phyloP scores from a whole-genome alignment of 2,329 filamentous ascomycete genomes.

The Dichotomopilus funicola region DNA sequence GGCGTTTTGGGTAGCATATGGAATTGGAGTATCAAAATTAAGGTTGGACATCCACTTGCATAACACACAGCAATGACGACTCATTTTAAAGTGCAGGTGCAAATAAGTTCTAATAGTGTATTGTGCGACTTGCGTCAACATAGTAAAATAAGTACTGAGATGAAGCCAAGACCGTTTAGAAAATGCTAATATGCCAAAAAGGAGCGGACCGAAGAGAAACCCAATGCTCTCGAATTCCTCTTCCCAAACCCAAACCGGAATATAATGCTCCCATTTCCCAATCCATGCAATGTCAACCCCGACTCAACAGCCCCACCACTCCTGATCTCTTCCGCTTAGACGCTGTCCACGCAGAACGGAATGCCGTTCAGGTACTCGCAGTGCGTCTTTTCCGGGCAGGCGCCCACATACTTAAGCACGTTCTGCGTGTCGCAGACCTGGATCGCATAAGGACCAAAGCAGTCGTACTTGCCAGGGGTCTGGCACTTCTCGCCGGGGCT shows the following conservation, averaged over 20 bases:
- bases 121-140: background rate
- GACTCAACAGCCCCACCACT: too few species aligned
- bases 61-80: too few species aligned
- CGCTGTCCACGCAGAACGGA: constrained; percentile 21
- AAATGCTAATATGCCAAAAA: background rate
- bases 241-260: background rate
- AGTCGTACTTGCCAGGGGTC: constrained; percentile 23
- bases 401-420: constrained; percentile 18
- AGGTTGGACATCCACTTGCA: too few species aligned
- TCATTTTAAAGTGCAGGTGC: background rate
- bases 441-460: constrained; percentile 22
- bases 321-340: background rate
- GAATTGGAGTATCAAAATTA: too few species aligned
- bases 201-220: constrained; percentile 5
- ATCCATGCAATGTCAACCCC: too few species aligned
- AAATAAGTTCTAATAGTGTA: background rate
- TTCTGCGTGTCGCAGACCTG: constrained; percentile 24
- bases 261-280: background rate
- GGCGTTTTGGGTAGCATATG: background rate
- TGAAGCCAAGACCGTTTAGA: background rate
- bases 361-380: constrained; percentile 23
- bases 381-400: constrained; percentile 20
- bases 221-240: background rate
- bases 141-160: background rate
- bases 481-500: constrained; percentile 18